Conservation (phyloP, 495 filamentous ascomycete species). For the Podospora australis region DNA sequence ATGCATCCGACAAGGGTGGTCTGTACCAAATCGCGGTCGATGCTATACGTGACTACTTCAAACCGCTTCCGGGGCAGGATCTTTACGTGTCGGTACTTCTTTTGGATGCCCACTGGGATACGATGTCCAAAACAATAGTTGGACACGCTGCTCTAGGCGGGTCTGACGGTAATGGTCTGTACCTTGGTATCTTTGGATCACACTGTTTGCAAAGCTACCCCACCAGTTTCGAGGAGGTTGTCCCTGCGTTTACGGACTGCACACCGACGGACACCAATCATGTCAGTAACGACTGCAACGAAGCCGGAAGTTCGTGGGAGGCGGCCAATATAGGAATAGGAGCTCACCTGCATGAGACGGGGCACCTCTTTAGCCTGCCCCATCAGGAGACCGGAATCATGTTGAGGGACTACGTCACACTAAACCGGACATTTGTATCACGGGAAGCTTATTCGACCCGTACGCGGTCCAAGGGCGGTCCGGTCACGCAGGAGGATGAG, state of each 20-base stretch:
- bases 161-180: constrained; percentile 58
- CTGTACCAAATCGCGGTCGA: constrained; percentile 70
- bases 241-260: constrained; percentile 80
- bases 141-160: constrained; percentile 77
- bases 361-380: constrained; percentile 81
- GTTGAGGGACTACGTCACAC: constrained; percentile 73
- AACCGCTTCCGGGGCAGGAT: constrained; percentile 64
- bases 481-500: constrained; percentile 68
- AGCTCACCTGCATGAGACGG: constrained; percentile 82
- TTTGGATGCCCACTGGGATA: constrained; percentile 85
- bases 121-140: constrained; percentile 55
- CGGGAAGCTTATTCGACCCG: constrained; percentile 77
- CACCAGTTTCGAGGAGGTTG: constrained; percentile 73
- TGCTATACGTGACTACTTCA: constrained; percentile 70
- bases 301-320: constrained; percentile 85
- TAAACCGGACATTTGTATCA: constrained; percentile 76
- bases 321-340: constrained; percentile 87
- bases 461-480: constrained; percentile 72
- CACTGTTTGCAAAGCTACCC: constrained; percentile 86
- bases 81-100: constrained; percentile 79
- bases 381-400: constrained; percentile 85
- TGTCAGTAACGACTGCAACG: constrained; percentile 77
- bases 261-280: constrained; percentile 75
- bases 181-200: constrained; percentile 84
- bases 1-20: constrained; percentile 59